Base-by-base conservation (phyloP, 768 basidiomycete genomes). In the Termitomyces sp. region DNA sequence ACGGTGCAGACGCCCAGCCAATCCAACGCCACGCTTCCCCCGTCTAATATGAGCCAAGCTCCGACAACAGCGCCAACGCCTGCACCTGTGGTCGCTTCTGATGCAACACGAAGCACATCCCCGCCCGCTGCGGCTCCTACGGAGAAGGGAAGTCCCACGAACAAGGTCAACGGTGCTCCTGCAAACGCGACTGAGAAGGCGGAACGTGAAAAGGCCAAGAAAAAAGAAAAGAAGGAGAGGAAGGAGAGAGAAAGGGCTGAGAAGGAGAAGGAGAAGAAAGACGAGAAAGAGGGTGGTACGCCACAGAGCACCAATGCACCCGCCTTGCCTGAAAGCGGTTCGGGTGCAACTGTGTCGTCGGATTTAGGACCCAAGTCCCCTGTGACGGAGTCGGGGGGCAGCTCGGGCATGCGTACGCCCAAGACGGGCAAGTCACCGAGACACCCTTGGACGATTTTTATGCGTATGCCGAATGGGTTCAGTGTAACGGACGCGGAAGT, bases 401-500 rank as follows among this genome's bases (percentile, higher is more conserved):
- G 83, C 32, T 69, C 80, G 0, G 88, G 89, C 9, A 73, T 76
- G 24, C 80, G 90, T 55, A 92, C 92, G 27, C 92, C 92, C 20
- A 89, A 84, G 53, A 79, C 79, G 36, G 78, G 78, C 47, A 80
- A 83, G 56, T 80, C 82, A 0, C 74, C 80, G 29, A 78, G 89
- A 41, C 83, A 90, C 69, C 90, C 92, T 5, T 92, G 87, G 86
- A 94, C 92, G 8, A 79, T 94, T 52, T 94, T 91, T 71, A 84
- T 94, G 79, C 84, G 87, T 61, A 77, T 87, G 73, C 69, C 76
- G 18, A 4, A 63, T 74, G 8, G 67, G 79, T 39, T 34, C 5
- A 42, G n/a, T 13, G 75, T 81, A 5, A 79, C 69, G 10, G 92
- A 94, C 62, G 62, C 70, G 0, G 90, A 92, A 48, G 66, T 94